Base-by-base conservation (phyloP, 352 stramenopile species). In the Globisporangium paddicum region DNA sequence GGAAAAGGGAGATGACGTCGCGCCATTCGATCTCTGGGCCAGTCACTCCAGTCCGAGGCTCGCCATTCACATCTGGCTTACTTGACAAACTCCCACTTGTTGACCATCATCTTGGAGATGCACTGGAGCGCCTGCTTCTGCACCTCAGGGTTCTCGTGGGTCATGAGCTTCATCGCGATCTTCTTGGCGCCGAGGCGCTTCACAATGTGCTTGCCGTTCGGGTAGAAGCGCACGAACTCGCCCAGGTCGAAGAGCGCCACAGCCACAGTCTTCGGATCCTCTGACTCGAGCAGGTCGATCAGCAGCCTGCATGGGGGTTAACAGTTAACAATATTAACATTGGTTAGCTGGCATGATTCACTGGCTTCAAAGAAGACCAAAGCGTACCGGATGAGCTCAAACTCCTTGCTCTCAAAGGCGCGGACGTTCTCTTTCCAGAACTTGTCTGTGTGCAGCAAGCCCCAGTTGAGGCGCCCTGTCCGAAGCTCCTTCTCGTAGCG, bases 361-460 rank as follows among this genome's bases (percentile, higher is more conserved):
- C 7, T 37, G 13, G 28, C 0, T 3, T 44, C 26, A 19, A 48
- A n/a, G 1, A 51, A 26, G 25, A 58, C 2, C 5, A 16, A 25
- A 16, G 67, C 81, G 42, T 58, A 93, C 86, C 81, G 79, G 62
- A 97, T 89, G 40, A 96, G 75, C 49, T 92, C 84, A 66, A 99
- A 99, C 62, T 99, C 95, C 60, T 98, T 97, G 59, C 91, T 89
- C 69, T 99, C 96, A 63, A 99, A 96, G 62, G 93, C 91, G 71
- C 96, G 96, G 37, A 96, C 96, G 78, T 99, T 98, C 71, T 99
- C 96, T 62, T 97, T 96, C 94, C 97, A 99, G 71, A 99, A 99
- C 56, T 98, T 98, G 71, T 99, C 96, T 38, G 95, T 98, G 76
- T 99, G 97, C 18, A 97, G 80, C 30, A 97, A 80, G 28, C 96